Conservation (phyloP, 2,329 filamentous ascomycete genomes). For the Pseudovirgaria hyperparasitica region DNA sequence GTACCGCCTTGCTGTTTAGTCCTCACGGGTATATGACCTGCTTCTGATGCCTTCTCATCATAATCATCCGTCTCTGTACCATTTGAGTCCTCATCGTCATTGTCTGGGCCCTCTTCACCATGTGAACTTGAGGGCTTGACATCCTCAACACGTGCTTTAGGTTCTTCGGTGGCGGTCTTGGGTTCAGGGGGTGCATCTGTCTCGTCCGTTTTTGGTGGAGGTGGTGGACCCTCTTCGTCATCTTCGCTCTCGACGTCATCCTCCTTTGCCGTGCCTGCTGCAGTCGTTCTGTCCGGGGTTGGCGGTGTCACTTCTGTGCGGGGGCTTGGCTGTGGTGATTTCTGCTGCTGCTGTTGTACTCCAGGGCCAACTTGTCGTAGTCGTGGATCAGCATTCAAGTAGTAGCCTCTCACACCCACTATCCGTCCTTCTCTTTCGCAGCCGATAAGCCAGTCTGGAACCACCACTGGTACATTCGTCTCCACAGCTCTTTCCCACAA, state of each 20-base stretch:
- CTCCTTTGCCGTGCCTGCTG: constrained; percentile 6
- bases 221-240: constrained; percentile 17
- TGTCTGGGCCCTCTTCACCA: constrained; percentile 5
- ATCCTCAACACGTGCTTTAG: constrained; percentile 21
- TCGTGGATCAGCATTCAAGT: constrained; percentile 72
- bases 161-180: constrained; percentile 18
- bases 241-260: constrained; percentile 4
- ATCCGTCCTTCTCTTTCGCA: constrained; percentile 89
- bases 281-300: constrained; percentile 30
- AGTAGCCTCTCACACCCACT: constrained; percentile 89
- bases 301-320: constrained; percentile 38
- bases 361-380: constrained; percentile 39
- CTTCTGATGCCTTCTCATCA: too few species aligned
- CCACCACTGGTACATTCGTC: constrained; percentile 94
- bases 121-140: constrained; percentile 10
- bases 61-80: too few species aligned
- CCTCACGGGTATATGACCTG: too few species aligned
- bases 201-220: constrained; percentile 17
- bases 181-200: constrained; percentile 15
- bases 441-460: constrained; percentile 95
- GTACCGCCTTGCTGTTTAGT: too few species aligned
- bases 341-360: constrained; percentile 10
- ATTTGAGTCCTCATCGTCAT: constrained; percentile 11
- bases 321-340: constrained; percentile 23
- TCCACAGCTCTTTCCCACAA: constrained; percentile 95